These are phyloP conservation scores for Cystobasidiaceae sp. DNA, from an alignment of 1,284 basidiomycete genomes.

Conservation along the genomic window DNA sequence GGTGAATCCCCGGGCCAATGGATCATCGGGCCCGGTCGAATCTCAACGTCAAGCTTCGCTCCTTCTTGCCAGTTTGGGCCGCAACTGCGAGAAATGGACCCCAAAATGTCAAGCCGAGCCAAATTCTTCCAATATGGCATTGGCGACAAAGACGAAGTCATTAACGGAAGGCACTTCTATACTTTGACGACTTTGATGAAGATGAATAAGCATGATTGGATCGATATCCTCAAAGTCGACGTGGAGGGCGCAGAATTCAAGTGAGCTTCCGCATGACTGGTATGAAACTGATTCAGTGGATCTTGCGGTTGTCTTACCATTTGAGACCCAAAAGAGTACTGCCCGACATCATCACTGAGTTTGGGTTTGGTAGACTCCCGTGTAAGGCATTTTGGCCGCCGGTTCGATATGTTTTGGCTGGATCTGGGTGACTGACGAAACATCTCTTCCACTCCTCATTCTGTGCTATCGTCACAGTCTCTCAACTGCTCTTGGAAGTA, in stretches of 20 bases:
- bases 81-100: conserved; percentile 13
- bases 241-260: conserved; percentile 30
- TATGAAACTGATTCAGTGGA: no score
- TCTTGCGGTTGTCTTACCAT: no score
- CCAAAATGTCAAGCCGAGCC: conserved; percentile 10
- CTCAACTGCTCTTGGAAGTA: conserved; percentile 55
- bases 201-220: conserved; percentile 24
- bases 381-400: no score
- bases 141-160: conserved; percentile 8
- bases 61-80: conserved; percentile 6
- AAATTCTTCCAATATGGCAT: conserved; percentile 21
- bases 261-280: background rate
- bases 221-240: conserved; percentile 29
- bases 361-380: conserved; percentile 13
- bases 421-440: background rate
- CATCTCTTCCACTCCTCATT: background rate
- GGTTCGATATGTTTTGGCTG: no score
- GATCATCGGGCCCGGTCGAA: no score
- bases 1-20: background rate
- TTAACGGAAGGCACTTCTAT: conserved; percentile 13
- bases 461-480: background rate
- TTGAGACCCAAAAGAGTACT: background rate
- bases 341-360: conserved; percentile 15
- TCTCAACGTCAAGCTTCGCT: background rate
- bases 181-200: conserved; percentile 28